A percentile compares a stretch with the other conserved stretches of the same genome.
Conservation (phyloP, 345 rosid genomes). For the Fremontodendron californicum region DNA sequence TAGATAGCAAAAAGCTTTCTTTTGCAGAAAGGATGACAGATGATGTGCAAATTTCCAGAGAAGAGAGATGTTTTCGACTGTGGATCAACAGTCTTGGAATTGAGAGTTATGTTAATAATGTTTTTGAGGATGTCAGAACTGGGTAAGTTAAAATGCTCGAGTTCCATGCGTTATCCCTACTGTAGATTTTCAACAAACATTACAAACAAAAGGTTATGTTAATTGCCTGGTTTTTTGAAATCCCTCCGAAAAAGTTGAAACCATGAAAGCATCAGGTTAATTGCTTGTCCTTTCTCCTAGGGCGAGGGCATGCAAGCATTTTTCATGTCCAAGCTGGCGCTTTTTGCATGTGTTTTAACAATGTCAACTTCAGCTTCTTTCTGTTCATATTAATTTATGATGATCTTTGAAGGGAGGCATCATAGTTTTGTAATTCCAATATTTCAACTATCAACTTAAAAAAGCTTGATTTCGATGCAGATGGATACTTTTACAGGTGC, state of each 20-base stretch:
- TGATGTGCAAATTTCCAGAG: conserved; percentile 74
- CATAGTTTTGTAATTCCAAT: neutral
- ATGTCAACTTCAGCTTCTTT: neutral
- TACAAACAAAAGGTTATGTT: neutral
- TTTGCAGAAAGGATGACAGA: conserved; percentile 94
- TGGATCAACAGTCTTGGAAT: conserved; percentile 93
- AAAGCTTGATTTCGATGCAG: conserved; percentile 35
- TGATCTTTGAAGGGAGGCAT: neutral
- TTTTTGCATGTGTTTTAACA: neutral
- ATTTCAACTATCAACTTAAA: neutral
- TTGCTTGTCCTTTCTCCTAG: neutral
- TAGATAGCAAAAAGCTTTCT: conserved; percentile 58
- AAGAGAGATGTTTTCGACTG: conserved; percentile 83
- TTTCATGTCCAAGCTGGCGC: neutral
- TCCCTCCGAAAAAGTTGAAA: neutral
- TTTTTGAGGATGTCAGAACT: conserved; percentile 84
- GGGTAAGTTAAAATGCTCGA: conserved; percentile 46
- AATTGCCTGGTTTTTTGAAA: neutral
- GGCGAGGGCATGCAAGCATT: neutral
- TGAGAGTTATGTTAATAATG: conserved; percentile 66
- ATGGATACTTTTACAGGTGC: conserved; percentile 88
- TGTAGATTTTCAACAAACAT: neutral
- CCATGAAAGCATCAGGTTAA: neutral
- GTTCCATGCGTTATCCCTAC: neutral
- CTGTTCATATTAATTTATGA: neutral